A percentile compares a stretch with the other conserved stretches of the same genome.
Conservation (phyloP, 2,329 filamentous ascomycete genomes). For the Tolypocladium tropicale region DNA sequence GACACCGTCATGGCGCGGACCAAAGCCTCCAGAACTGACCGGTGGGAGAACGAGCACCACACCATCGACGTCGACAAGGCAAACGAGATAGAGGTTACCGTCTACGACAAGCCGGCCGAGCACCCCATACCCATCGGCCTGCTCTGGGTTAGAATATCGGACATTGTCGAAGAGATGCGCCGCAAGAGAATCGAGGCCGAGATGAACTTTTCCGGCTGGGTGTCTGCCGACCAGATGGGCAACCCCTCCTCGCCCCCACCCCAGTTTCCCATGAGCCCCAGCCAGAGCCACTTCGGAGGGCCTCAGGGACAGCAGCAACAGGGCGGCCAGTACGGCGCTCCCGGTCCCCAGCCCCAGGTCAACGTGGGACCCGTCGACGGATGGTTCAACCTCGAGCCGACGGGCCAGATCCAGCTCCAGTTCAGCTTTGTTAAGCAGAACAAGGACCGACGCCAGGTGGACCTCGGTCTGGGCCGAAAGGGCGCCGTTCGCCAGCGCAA, state of each 20-base stretch:
- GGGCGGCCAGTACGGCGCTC: conserved; percentile 19
- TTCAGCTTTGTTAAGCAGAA: conserved; percentile 89
- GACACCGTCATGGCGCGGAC: conserved; percentile 86
- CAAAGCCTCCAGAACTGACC: conserved; percentile 72
- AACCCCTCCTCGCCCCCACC: conserved; percentile 36
- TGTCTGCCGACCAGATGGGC: conserved; percentile 91
- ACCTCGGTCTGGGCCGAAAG: conserved; percentile 86
- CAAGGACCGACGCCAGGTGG: conserved; percentile 71
- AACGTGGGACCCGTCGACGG: conserved; percentile 64
- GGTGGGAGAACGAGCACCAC: conserved; percentile 86
- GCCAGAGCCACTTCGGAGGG: conserved; percentile 31
- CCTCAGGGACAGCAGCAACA: conserved; percentile 19
- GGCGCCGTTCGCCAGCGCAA: conserved; percentile 95
- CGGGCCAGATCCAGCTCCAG: conserved; percentile 82
- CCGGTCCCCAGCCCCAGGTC: conserved; percentile 36
- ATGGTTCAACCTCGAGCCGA: conserved; percentile 95
- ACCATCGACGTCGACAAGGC: conserved; percentile 94
- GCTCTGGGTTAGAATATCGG: conserved; percentile 92
- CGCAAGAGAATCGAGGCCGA: conserved; percentile 95
- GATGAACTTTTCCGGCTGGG: conserved; percentile 90
- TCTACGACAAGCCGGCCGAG: conserved; percentile 91
- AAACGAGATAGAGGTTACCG: conserved; percentile 94
- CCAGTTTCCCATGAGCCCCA: conserved; percentile 49
- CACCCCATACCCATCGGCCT: conserved; percentile 88
- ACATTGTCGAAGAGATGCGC: conserved; percentile 95